Percentiles rank a stretch among this genome's conserved stretches.
These are phyloP conservation scores for Grosmannia clavigera DNA, from an alignment of 2,329 filamentous ascomycete species.

Conservation along the genomic window DNA sequence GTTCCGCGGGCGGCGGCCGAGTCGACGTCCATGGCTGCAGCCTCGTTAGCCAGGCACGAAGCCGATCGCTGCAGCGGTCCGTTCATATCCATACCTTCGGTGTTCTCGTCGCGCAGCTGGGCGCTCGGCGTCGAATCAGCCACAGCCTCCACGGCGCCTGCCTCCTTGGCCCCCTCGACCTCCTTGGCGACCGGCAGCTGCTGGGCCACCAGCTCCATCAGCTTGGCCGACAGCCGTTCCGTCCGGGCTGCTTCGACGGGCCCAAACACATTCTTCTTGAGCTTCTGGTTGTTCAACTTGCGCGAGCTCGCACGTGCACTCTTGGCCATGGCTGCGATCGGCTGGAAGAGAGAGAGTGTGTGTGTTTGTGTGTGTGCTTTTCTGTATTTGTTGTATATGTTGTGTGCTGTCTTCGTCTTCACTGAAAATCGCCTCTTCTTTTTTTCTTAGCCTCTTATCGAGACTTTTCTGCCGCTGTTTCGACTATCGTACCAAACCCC, in stretches of 20 bases:
- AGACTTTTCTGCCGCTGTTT: not conserved
- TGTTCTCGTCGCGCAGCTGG: conserved; percentile 9
- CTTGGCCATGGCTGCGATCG: conserved; percentile 58
- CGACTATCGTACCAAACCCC: not conserved
- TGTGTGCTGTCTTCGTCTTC: not conserved
- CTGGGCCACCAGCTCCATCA: conserved; percentile 67
- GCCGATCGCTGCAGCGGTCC: not conserved
- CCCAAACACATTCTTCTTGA: conserved; percentile 73
- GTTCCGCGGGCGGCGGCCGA: conserved; percentile 25
- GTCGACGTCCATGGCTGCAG: conserved; percentile 37
- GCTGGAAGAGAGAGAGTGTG: not conserved
- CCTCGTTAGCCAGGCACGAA: not conserved
- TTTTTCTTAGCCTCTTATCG: not conserved
- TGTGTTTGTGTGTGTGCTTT: not conserved
- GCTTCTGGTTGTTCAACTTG: conserved; percentile 72
- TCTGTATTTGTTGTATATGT: not conserved
- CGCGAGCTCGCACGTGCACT: conserved; percentile 64
- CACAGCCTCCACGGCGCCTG: conserved; percentile 29
- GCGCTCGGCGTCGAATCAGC: conserved; percentile 23
- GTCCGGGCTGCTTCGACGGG: conserved; percentile 69
- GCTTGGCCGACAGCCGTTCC: conserved; percentile 73
- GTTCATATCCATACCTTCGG: not conserved
- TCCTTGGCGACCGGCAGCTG: conserved; percentile 18
- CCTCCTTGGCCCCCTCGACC: conserved; percentile 20
- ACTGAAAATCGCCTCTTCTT: not conserved